Percentiles rank a stretch among this genome's conserved stretches.
phyloP scores from a whole-genome alignment of 2,329 filamentous ascomycete genomes.

The Keithomyces neogunnii region DNA sequence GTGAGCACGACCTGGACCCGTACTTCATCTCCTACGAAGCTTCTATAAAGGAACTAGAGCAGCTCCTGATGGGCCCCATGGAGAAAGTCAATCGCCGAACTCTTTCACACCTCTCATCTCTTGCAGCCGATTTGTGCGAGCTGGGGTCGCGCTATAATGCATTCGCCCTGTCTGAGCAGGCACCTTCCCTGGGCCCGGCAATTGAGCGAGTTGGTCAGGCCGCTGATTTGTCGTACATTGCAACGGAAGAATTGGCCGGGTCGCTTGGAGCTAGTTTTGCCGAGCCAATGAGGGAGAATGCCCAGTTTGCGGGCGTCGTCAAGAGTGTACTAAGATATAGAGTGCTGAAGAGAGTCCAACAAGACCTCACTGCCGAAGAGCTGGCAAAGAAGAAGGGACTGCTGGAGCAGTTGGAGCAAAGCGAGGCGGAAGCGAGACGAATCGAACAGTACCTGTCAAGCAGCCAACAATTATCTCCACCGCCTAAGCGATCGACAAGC shows the following conservation, averaged over 20 bases:
- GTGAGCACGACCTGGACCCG: slow-evolving; percentile 85
- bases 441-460: slow-evolving; percentile 87
- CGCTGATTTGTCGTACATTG: slow-evolving; percentile 91
- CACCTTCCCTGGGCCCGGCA: slow-evolving; percentile 77
- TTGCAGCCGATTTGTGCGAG: slow-evolving; percentile 84
- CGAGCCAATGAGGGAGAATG: slow-evolving; percentile 95
- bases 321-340: slow-evolving; percentile 81
- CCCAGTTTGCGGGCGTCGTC: slow-evolving; percentile 93
- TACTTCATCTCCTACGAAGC: slow-evolving; percentile 93
- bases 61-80: slow-evolving; percentile 82
- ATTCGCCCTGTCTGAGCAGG: slow-evolving; percentile 90
- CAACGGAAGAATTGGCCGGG: slow-evolving; percentile 81
- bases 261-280: slow-evolving; percentile 90
- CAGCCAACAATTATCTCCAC: slow-evolving; percentile 54
- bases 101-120: slow-evolving; percentile 71
- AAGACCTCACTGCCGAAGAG: slow-evolving; percentile 95
- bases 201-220: slow-evolving; percentile 94
- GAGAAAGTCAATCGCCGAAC: slow-evolving; percentile 93
- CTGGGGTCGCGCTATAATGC: slow-evolving; percentile 94
- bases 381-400: slow-evolving; percentile 76
- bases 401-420: slow-evolving; percentile 83
- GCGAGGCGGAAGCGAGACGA: slow-evolving; percentile 83
- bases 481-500: slow-evolving; percentile 57
- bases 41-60: slow-evolving; percentile 84
- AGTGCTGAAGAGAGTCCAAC: slow-evolving; percentile 88